Conservation (phyloP, 129 eudicot species). For the Cynara cardunculus region DNA sequence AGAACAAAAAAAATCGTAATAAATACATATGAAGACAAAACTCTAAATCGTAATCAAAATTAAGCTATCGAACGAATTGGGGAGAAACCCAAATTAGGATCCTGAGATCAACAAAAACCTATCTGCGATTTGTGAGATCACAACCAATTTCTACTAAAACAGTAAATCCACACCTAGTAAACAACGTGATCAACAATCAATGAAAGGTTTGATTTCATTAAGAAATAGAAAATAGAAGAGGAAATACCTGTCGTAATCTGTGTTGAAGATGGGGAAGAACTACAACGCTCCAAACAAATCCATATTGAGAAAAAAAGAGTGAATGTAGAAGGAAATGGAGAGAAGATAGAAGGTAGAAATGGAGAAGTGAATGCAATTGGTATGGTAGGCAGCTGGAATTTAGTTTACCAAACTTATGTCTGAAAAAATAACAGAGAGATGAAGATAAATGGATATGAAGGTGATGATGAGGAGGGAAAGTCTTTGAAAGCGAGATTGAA, state of each 20-base stretch:
- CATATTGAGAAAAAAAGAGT: constrained; percentile 11
- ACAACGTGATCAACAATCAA: background rate
- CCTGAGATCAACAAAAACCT: background rate
- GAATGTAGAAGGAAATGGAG: constrained; percentile 8
- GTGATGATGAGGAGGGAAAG: constrained; percentile 14
- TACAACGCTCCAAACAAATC: background rate
- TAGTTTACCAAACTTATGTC: constrained; percentile 40
- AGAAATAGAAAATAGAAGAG: background rate
- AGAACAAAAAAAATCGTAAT: background rate
- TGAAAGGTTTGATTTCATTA: background rate
- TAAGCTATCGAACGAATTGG: background rate
- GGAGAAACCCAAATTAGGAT: background rate
- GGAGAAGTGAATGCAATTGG: constrained; percentile 12
- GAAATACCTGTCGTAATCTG: constrained; percentile 16
- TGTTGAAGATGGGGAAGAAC: background rate
- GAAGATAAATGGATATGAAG: constrained; percentile 10
- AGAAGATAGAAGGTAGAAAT: constrained; percentile 11
- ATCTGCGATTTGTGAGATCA: background rate
- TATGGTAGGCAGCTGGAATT: constrained; percentile 38
- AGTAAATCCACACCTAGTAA: background rate
- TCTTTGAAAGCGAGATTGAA: constrained; percentile 18
- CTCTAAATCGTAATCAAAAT: background rate
- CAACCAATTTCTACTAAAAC: background rate
- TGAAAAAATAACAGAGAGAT: background rate
- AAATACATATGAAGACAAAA: background rate